phyloP scores from a whole-genome alignment of 1,284 basidiomycete genomes.

The Entoloma clypeatum region DNA sequence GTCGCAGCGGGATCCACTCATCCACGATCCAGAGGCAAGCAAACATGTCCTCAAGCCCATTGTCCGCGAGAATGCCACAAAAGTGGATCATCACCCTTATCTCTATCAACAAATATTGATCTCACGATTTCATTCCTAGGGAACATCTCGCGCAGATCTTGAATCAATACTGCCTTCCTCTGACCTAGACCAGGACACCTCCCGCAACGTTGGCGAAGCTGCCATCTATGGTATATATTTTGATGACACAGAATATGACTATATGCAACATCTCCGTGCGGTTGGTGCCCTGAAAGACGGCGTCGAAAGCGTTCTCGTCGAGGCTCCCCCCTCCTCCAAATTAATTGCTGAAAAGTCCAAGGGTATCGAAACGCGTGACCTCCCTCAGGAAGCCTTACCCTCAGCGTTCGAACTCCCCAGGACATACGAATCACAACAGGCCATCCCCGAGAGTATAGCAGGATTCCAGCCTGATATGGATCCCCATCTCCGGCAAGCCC shows the following conservation, averaged over 20 bases:
- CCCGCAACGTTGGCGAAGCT: slow-evolving; percentile 78
- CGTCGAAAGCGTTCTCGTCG: slow-evolving; percentile 72
- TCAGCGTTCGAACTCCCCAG: slow-evolving; percentile 71
- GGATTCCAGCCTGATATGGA: slow-evolving; percentile 98
- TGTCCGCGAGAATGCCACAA: slow-evolving; percentile 67
- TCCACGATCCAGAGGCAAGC: slow-evolving; percentile 89
- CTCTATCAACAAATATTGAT: slow-evolving; percentile 13
- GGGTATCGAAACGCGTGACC: slow-evolving; percentile 42
- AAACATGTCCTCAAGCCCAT: slow-evolving; percentile 87
- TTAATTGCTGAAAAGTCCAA: slow-evolving; percentile 33
- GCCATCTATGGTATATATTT: slow-evolving; percentile 89
- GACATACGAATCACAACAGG: slow-evolving; percentile 70
- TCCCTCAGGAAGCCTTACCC: slow-evolving; percentile 73
- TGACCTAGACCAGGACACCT: slow-evolving; percentile 49
- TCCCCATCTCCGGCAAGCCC: slow-evolving; percentile 87
- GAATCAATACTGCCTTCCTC: slow-evolving; percentile 59
- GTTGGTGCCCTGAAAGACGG: slow-evolving; percentile 75
- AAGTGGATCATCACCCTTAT: slow-evolving; percentile 39
- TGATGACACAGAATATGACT: slow-evolving; percentile 98
- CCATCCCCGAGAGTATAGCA: slow-evolving; percentile 76
- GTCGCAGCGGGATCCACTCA: slow-evolving; percentile 93
- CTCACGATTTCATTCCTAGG: slow-evolving; percentile 39
- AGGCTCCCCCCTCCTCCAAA: slow-evolving; percentile 52
- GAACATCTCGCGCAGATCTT: slow-evolving; percentile 74
- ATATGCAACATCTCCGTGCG: slow-evolving; percentile 92